These are phyloP conservation scores for Leccinum pachyderme DNA, from an alignment of 1,284 basidiomycete species.

Conservation along the genomic window DNA sequence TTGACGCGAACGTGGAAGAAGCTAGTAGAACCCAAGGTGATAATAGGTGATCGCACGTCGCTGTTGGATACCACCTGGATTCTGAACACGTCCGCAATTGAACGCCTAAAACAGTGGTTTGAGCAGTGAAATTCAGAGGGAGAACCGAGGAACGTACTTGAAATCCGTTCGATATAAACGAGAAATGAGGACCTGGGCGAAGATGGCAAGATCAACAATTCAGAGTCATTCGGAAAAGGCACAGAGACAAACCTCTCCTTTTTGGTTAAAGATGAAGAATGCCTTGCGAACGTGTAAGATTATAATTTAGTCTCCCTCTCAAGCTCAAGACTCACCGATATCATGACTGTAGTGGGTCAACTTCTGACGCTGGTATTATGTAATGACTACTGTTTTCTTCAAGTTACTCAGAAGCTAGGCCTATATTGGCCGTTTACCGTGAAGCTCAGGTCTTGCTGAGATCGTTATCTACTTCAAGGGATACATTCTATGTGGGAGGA, in stretches of 20 bases:
- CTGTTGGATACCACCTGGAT: conserved; percentile 98
- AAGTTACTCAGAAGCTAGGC: too few species aligned
- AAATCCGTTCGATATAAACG: conserved; percentile 90
- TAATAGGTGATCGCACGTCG: conserved; percentile 94
- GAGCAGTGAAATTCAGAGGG: neutral
- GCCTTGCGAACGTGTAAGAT: conserved; percentile 52
- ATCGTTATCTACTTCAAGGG: neutral
- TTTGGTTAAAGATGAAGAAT: conserved; percentile 98
- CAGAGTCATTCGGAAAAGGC: neutral
- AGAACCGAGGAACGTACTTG: conserved; percentile 58
- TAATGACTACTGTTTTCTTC: too few species aligned
- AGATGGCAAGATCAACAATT: conserved; percentile 11
- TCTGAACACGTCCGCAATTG: conserved; percentile 96
- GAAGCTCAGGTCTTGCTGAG: neutral
- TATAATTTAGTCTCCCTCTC: conserved; percentile 1
- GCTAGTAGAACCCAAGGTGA: conserved; percentile 95
- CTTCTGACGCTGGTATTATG: too few species aligned
- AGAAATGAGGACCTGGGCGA: conserved; percentile 83
- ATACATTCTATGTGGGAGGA: neutral
- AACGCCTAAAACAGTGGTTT: conserved; percentile 58
- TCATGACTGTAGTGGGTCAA: neutral
- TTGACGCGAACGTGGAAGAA: conserved; percentile 97
- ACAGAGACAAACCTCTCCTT: conserved; percentile 78
- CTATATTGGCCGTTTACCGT: too few species aligned
- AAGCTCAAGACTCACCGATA: neutral